Evolutionary conservation across 2,329 filamentous ascomycete genomes (phyloP), one percentile per base, ranked within the genome.

Genomic region (Diaporthe vexans): DNA sequence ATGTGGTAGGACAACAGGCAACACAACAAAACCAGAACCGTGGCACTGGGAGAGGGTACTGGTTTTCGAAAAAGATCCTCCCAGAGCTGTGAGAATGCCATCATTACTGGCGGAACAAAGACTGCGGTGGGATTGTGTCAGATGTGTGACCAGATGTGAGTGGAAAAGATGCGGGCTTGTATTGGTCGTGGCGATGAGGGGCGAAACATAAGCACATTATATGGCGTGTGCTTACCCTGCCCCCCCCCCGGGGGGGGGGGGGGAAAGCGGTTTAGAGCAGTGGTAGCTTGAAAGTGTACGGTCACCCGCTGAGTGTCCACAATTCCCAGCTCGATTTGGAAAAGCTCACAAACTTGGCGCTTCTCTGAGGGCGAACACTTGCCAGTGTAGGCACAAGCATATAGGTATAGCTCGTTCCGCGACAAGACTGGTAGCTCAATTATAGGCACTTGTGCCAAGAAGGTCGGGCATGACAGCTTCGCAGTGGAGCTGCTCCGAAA

Each of bases 1-100:
- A 83, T 11, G 33, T 48, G 40, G 19, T 48, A 63, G 48, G 10
- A 15, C 59, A 48, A 48, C 11, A 48, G 40, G 48, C 17, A n/a
- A 43, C 10, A 15, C 24, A 63, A 6, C 19, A 63, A 2, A n/a
- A 21, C 48, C 29, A 37, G 37, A 40, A 40, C 11, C 37, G 13
- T 65, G 24, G 19, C 24, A 5, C 24, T 11, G 26, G 21, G 59
- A 33, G 61, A 33, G 3, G 40, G 29, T 40, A 48, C 40, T 15
- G n/a, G 7, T 46, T 5, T 40, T 46, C 33, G 37, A 63, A 63
- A n/a, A 63, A 63, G 8, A 10, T 33, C 40, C 2, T 19, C 21
- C 19, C 19, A 65, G 43, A 65, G 19, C 35, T 7, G 19, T n/a
- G 43, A 21, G 11, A 51, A 29, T 17, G 33, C 33, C 26, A 48